Percentiles rank a stretch among this genome's conserved stretches.
Evolutionary conservation across 352 stramenopile species (phyloP).

Genomic region (Phytophthora citrophthora): DNA sequence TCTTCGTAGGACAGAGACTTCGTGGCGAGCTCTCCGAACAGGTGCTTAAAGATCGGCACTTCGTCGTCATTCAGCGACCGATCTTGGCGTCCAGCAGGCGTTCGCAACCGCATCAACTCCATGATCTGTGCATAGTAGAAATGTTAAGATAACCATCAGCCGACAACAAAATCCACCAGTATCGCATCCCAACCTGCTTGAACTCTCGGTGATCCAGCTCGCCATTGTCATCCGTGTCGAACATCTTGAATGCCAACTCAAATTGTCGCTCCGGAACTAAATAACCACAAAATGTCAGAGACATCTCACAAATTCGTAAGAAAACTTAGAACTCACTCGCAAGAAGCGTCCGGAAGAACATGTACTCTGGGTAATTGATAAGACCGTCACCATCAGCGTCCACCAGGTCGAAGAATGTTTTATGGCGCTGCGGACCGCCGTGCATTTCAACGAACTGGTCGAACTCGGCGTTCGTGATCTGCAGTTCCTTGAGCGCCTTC

Average conservation of each 20-base stretch:
- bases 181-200: slow-evolving; percentile 58
- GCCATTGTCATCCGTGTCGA: slow-evolving; percentile 85
- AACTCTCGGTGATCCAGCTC: slow-evolving; percentile 85
- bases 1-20: slow-evolving; percentile 85
- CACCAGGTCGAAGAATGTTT: slow-evolving; percentile 87
- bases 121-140: slow-evolving; percentile 65
- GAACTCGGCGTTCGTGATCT: slow-evolving; percentile 86
- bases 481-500: slow-evolving; percentile 69
- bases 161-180: not conserved
- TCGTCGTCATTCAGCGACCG: slow-evolving; percentile 80
- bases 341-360: slow-evolving; percentile 90
- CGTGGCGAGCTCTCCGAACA: slow-evolving; percentile 83
- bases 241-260: slow-evolving; percentile 91
- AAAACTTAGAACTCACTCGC: slow-evolving; percentile 48
- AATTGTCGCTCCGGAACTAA: slow-evolving; percentile 86
- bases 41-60: slow-evolving; percentile 83
- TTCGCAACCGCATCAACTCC: slow-evolving; percentile 80
- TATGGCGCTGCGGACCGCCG: slow-evolving; percentile 57
- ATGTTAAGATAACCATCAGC: not conserved
- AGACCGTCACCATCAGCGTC: slow-evolving; percentile 87
- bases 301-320: not conserved
- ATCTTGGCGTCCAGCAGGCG: slow-evolving; percentile 80
- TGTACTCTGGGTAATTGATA: slow-evolving; percentile 91
- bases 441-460: slow-evolving; percentile 81
- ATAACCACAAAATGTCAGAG: not conserved